phyloP scores from a whole-genome alignment of 108 stramenopile species.

The Phaeodactylum tricornutum region DNA sequence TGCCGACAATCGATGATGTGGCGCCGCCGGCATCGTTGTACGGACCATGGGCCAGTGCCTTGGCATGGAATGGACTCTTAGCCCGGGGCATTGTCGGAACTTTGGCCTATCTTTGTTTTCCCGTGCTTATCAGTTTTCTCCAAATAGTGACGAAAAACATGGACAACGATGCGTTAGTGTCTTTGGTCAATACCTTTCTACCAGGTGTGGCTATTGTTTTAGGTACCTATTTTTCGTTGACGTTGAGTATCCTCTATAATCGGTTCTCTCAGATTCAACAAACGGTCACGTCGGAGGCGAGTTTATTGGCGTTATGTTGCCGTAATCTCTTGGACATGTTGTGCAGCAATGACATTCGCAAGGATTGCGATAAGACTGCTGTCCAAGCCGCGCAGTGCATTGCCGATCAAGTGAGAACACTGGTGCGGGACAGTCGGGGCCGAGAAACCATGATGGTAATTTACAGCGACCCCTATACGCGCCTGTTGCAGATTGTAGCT shows the following conservation, averaged over 20 bases:
- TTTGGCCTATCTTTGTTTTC: too few species aligned
- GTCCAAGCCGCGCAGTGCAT: conserved; percentile 26
- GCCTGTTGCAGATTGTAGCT: conserved; percentile 32
- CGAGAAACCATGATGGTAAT: conserved; percentile 46
- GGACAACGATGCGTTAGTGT: too few species aligned
- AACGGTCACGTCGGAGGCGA: conserved; percentile 32
- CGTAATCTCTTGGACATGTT: conserved; percentile 29
- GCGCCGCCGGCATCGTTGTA: too few species aligned
- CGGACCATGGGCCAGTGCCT: too few species aligned
- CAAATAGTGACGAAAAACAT: too few species aligned
- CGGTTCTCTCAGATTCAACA: conserved; percentile 47
- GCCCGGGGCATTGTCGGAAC: too few species aligned
- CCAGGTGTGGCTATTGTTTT: conserved; percentile 69
- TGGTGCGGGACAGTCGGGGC: conserved; percentile 41
- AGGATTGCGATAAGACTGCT: conserved; percentile 19
- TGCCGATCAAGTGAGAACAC: conserved; percentile 51
- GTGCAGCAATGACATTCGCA: too few species aligned
- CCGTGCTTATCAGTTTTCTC: too few species aligned
- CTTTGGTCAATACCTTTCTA: too few species aligned
- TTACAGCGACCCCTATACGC: conserved; percentile 52
- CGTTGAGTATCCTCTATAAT: conserved; percentile 47
- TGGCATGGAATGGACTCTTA: too few species aligned
- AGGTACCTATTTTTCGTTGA: conserved; percentile 69
- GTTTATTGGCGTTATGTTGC: conserved; percentile 25
- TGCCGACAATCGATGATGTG: too few species aligned